Conservation (phyloP, 129 eudicot genomes). For the Erigeron canadensis region DNA sequence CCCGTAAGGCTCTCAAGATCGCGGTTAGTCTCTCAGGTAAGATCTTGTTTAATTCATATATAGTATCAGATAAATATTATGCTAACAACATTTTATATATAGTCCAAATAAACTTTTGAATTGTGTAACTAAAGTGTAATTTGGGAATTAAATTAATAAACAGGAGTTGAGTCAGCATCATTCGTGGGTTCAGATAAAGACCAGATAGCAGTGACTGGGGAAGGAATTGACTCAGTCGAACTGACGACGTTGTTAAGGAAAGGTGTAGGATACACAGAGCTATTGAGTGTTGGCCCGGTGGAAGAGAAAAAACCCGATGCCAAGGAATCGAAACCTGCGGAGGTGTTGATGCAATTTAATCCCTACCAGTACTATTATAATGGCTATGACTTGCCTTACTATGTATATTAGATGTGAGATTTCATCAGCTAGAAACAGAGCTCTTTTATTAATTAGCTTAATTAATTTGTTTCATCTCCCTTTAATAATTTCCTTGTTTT, state of each 20-base stretch:
- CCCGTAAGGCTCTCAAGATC: conserved; percentile 30
- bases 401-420: no score
- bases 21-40: conserved; percentile 33
- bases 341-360: not conserved
- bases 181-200: conserved; percentile 27
- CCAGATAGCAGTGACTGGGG: conserved; percentile 39
- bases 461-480: no score
- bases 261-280: conserved; percentile 27
- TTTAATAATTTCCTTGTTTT: no score
- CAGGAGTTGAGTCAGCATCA: conserved; percentile 40
- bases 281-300: conserved; percentile 32
- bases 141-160: not conserved
- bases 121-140: not conserved
- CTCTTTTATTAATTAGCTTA: no score
- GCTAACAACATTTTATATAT: no score
- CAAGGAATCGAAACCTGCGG: not conserved
- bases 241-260: conserved; percentile 30
- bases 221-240: conserved; percentile 33
- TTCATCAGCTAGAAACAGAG: no score
- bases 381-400: no score
- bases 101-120: not conserved
- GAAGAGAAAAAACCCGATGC: conserved; percentile 24
- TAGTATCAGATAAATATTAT: no score
- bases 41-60: conserved; percentile 7
- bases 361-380: no score